Conservation (phyloP, 2,329 filamentous ascomycete genomes). For the Cladophialophora psammophila region DNA sequence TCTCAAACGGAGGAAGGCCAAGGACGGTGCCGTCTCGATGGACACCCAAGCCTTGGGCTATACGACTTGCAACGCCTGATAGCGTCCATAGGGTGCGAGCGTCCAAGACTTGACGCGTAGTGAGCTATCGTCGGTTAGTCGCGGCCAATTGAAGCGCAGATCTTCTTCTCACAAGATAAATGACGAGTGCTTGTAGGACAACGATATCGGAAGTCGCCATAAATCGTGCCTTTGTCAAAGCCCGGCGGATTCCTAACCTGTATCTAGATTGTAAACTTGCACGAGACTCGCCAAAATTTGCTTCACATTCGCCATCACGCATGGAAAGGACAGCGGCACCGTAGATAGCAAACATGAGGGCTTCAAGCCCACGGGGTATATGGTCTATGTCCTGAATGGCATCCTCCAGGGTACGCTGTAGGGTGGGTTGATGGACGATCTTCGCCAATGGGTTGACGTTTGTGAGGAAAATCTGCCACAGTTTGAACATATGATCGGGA, state of each 20-base stretch:
- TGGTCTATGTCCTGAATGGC: slow-evolving; percentile 64
- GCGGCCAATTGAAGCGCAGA: not conserved
- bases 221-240: slow-evolving; percentile 54
- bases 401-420: slow-evolving; percentile 70
- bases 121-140: slow-evolving; percentile 40
- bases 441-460: slow-evolving; percentile 75
- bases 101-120: slow-evolving; percentile 50
- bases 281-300: slow-evolving; percentile 48
- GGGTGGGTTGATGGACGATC: slow-evolving; percentile 70
- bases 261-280: slow-evolving; percentile 51
- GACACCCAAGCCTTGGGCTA: slow-evolving; percentile 46
- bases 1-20: slow-evolving; percentile 59
- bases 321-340: slow-evolving; percentile 66
- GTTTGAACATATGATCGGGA: slow-evolving; percentile 60
- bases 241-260: slow-evolving; percentile 56
- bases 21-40: slow-evolving; percentile 55
- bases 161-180: slow-evolving; percentile 1
- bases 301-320: slow-evolving; percentile 60
- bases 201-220: slow-evolving; percentile 53
- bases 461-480: slow-evolving; percentile 73
- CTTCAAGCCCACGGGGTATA: slow-evolving; percentile 66
- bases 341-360: slow-evolving; percentile 74
- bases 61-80: slow-evolving; percentile 50
- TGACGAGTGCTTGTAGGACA: slow-evolving; percentile 59
- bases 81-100: slow-evolving; percentile 54